Base-by-base conservation (phyloP, 768 basidiomycete species). In the Porphyrellus cyaneotinctus region DNA sequence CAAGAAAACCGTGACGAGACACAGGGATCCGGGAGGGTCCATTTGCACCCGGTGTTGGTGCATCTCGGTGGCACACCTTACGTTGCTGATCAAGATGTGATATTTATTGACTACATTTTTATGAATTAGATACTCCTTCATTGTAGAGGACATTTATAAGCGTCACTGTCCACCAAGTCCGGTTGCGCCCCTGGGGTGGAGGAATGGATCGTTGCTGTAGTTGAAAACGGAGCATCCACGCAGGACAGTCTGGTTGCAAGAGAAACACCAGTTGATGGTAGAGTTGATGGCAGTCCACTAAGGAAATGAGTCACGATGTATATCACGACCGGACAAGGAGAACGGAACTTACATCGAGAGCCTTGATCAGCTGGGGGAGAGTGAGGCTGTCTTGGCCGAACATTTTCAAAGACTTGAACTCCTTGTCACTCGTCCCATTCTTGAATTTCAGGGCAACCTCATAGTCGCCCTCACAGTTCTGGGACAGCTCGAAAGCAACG, bases 361-460 rank as follows among this genome's bases (percentile, higher is more conserved):
- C 33, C 15, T 26, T 10, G 37, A 67, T 59, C 24, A 69, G 4
- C 18, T 39, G 32, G 11, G 63, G 50, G 11, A 70, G 26, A 3
- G 56, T 52, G 18, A 69, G 54, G 39, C 23, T 69, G 30, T 67
- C 33, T 31, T 61, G 54, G 44, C 82, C 85, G 62, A 88, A 91
- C 71, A 86, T 83, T 58, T 86, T 78, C 62, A 89, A 66, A 39
- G 82, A 78, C 50, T 75, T 66, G 75, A 87, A 86, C 56, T 70
- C 72, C 17, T 72, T 70, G 49, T 75, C 64, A 10, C 49, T 41
- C 23, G 89, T 88, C 28, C 88, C 88, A 65, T 91, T 91, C 78
- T 82, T 85, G 79, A 90, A 89, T 69, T 80, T 84, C 80, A 91
- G 75, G 58, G 88, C 82, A 62, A 91, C 85, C 42, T 83, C 78